phyloP scores from a whole-genome alignment of 176 grass and related monocot genomes.

The Aegilops tauschii region DNA sequence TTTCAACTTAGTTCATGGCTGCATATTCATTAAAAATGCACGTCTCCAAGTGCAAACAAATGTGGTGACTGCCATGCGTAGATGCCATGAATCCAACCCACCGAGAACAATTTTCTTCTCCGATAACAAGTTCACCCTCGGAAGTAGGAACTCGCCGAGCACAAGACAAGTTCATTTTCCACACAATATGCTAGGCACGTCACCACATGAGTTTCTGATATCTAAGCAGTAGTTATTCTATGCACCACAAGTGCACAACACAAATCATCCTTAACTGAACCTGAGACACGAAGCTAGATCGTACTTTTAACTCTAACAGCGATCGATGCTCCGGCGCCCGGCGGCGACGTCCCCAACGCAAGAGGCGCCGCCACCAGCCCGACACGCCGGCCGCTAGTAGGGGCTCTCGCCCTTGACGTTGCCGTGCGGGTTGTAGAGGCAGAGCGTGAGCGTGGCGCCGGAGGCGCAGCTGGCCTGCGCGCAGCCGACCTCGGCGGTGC shows the following conservation, averaged over 20 bases:
- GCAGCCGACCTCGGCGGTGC: constrained; percentile 53
- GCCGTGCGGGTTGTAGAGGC: constrained; percentile 78
- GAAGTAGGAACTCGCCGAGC: not conserved
- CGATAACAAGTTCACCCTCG: not conserved
- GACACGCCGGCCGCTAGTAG: constrained; percentile 30
- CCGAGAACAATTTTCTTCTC: not conserved
- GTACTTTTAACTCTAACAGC: not conserved
- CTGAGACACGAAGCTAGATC: not conserved
- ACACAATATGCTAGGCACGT: not conserved
- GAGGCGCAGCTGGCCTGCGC: constrained; percentile 61
- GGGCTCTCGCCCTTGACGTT: constrained; percentile 76
- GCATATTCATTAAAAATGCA: too few relatives aligned
- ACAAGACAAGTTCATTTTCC: not conserved
- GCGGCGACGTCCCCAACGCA: not conserved
- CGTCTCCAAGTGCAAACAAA: not conserved
- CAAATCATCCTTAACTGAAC: not conserved
- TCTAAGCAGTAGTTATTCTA: not conserved
- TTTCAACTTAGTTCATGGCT: too few relatives aligned
- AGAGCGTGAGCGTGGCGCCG: constrained; percentile 59
- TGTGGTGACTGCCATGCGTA: not conserved
- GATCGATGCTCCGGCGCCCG: not conserved
- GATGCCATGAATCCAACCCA: not conserved
- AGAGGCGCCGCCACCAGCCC: not conserved
- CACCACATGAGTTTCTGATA: not conserved
- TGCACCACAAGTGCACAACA: not conserved